These are phyloP conservation scores for Backusella macrospora DNA, from an alignment of 192 early-diverging fungal species.

Conservation along the genomic window DNA sequence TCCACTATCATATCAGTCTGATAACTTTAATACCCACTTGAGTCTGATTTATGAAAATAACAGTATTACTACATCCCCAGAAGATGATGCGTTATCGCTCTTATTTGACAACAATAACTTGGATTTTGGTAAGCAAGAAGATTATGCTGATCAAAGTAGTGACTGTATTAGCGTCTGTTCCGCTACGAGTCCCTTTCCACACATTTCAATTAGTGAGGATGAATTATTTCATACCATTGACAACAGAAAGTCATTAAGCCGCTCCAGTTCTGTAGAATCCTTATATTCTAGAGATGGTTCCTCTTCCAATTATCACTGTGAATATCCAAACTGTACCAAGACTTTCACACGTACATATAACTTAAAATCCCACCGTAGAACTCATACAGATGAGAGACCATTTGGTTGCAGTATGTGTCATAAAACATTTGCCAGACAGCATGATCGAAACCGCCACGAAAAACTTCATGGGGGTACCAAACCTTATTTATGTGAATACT, in stretches of 20 bases:
- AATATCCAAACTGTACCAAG: constrained; percentile 46
- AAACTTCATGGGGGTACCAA: constrained; percentile 77
- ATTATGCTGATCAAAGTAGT: neutral
- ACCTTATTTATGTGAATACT: constrained; percentile 69
- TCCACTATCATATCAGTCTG: constrained; percentile 2
- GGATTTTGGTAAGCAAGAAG: constrained; percentile 14
- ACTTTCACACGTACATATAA: constrained; percentile 72
- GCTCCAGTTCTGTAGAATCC: neutral
- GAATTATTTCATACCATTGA: neutral
- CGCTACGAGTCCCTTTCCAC: neutral
- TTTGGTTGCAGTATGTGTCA: constrained; percentile 68
- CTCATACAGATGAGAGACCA: constrained; percentile 67
- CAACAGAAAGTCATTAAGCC: neutral
- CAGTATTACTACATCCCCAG: neutral
- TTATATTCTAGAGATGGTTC: neutral
- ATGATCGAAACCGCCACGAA: constrained; percentile 85
- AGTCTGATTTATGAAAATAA: neutral
- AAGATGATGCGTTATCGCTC: constrained; percentile 9
- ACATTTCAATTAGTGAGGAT: constrained; percentile 1
- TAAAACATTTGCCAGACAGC: constrained; percentile 77
- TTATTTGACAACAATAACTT: constrained; percentile 5
- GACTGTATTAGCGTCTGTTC: neutral
- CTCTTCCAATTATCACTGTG: constrained; percentile 16
- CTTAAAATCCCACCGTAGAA: constrained; percentile 66
- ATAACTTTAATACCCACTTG: neutral